Conservation (phyloP, 2,329 filamentous ascomycete genomes). For the Colletotrichum cereale region DNA sequence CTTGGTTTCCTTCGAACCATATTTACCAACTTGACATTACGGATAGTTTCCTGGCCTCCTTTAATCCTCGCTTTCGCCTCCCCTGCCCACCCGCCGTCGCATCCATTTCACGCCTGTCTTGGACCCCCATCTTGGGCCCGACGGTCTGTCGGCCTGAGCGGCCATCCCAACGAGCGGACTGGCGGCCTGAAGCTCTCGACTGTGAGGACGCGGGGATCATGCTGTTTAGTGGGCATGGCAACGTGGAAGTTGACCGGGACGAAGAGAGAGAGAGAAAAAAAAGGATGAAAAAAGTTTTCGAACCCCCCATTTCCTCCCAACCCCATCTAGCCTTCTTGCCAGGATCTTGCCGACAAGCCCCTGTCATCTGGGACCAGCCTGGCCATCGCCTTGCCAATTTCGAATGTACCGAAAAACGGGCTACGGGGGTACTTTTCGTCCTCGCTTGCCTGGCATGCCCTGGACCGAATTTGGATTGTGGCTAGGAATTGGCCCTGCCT, state of each 20-base stretch:
- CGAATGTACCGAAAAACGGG: conserved; percentile 15
- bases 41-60: conserved; percentile 3
- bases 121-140: conserved; percentile 29
- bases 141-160: conserved; percentile 30
- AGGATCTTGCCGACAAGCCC: conserved; percentile 32
- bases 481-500: conserved; percentile 20
- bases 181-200: conserved; percentile 22
- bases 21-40: conserved; percentile 9
- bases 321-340: conserved; percentile 22
- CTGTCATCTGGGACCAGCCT: conserved; percentile 15
- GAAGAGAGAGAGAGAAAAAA: not conserved
- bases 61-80: not conserved
- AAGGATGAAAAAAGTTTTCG: conserved; percentile 12
- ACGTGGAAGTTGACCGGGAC: conserved; percentile 31
- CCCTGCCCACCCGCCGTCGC: conserved; percentile 5
- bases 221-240: conserved; percentile 21
- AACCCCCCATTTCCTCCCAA: conserved; percentile 3
- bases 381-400: conserved; percentile 33
- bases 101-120: conserved; percentile 30
- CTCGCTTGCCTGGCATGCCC: conserved; percentile 19
- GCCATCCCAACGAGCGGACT: conserved; percentile 10
- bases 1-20: conserved; percentile 6
- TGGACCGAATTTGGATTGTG: conserved; percentile 18
- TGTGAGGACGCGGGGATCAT: not conserved
- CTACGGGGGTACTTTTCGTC: conserved; percentile 12